Conservation (phyloP, 2,329 filamentous ascomycete genomes). For the Fusarium nurragi region DNA sequence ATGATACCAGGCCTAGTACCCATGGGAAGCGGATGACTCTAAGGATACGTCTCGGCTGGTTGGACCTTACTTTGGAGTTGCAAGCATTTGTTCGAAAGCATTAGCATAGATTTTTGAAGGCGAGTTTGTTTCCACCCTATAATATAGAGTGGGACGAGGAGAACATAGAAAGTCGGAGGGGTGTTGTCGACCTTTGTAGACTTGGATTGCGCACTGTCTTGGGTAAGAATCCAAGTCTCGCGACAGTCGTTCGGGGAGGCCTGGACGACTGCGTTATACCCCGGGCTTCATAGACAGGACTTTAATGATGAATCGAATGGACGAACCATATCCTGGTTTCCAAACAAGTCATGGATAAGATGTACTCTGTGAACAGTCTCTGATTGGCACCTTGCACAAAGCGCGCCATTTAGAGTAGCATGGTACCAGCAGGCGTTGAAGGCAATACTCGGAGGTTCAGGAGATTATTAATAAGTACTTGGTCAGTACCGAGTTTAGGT, state of each 20-base stretch:
- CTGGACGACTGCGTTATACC: conserved; percentile 16
- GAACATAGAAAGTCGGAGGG: conserved; percentile 17
- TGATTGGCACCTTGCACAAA: background rate
- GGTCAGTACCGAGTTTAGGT: background rate
- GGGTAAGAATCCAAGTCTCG: background rate
- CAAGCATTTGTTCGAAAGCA: conserved; percentile 20
- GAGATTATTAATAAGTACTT: background rate
- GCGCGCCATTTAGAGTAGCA: background rate
- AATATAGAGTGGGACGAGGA: background rate
- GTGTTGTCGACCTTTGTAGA: background rate
- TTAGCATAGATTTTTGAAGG: conserved; percentile 18
- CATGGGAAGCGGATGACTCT: conserved; percentile 28
- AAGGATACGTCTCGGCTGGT: conserved; percentile 12
- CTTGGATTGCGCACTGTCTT: conserved; percentile 1
- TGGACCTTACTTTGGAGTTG: conserved; percentile 19
- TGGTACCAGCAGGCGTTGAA: conserved; percentile 1
- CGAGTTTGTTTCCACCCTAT: conserved; percentile 12
- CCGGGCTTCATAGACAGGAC: conserved; percentile 17
- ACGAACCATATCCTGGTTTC: background rate
- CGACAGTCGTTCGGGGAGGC: background rate
- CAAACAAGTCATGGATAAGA: background rate
- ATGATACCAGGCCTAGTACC: conserved; percentile 40
- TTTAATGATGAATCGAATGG: conserved; percentile 11
- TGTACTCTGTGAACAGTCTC: background rate
- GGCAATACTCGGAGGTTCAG: background rate